Conservation (phyloP, 345 rosid genomes). For the Aurinia saxatilis region DNA sequence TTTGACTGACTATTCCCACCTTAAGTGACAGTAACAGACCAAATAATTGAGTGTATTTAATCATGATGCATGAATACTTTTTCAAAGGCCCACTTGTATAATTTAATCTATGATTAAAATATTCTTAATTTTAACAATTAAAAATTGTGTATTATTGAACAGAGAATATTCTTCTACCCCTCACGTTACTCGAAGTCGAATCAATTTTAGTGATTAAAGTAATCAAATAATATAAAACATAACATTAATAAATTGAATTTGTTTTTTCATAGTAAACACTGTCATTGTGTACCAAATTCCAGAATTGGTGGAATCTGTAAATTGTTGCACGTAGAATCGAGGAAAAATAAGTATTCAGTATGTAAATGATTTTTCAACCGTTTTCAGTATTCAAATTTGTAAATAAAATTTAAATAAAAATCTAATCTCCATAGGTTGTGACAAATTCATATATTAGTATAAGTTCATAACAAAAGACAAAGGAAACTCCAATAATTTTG, state of each 20-base stretch:
- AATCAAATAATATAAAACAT: background rate
- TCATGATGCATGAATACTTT: background rate
- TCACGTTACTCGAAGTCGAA: background rate
- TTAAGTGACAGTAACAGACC: background rate
- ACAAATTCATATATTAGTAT: too few relatives aligned
- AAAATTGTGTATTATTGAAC: slow-evolving; percentile 5
- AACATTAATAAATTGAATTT: background rate
- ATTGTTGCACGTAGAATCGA: background rate
- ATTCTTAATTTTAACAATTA: background rate
- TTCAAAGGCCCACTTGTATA: slow-evolving; percentile 16
- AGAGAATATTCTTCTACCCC: background rate
- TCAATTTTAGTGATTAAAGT: background rate
- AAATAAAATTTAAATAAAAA: too few relatives aligned
- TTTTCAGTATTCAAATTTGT: background rate
- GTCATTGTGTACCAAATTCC: slow-evolving; percentile 1
- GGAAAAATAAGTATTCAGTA: background rate
- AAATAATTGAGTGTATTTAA: slow-evolving; percentile 20
- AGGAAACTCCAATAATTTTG: background rate
- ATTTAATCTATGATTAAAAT: background rate
- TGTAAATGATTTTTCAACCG: background rate
- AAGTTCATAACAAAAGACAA: background rate
- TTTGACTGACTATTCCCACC: slow-evolving; percentile 6
- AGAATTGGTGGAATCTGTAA: background rate
- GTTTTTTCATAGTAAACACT: background rate
- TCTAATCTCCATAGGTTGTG: too few relatives aligned